phyloP scores from a whole-genome alignment of 805 yeast genomes.

The Hanseniaspora meyeri region DNA sequence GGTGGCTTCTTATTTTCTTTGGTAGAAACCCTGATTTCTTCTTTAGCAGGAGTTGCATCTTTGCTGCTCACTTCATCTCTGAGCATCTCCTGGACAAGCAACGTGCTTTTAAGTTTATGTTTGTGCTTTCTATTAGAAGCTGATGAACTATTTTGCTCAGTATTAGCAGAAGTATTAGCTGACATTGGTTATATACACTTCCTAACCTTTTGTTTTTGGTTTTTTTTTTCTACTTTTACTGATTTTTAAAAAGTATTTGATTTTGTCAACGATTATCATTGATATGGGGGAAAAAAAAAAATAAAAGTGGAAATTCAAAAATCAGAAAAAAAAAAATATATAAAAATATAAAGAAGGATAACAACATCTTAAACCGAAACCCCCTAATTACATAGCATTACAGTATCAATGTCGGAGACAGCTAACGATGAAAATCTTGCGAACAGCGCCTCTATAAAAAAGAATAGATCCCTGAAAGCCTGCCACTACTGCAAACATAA shows the following conservation, averaged over 20 bases:
- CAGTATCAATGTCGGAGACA: not conserved
- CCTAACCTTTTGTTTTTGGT: not conserved
- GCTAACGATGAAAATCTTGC: not conserved
- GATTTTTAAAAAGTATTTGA: too few relatives aligned
- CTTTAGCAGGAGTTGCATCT: not conserved
- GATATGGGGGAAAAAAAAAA: too few relatives aligned
- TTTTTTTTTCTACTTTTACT: too few relatives aligned
- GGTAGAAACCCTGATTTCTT: not conserved
- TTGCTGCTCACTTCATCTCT: not conserved
- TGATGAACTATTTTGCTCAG: not conserved
- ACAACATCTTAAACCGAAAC: too few relatives aligned
- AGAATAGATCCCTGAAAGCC: slow-evolving; percentile 11
- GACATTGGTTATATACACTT: not conserved
- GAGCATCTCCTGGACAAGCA: slow-evolving; percentile 1
- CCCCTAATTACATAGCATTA: too few relatives aligned
- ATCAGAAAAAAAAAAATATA: too few relatives aligned
- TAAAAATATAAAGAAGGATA: too few relatives aligned
- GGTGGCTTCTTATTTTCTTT: not conserved
- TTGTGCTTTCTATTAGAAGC: not conserved
- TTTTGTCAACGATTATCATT: too few relatives aligned
- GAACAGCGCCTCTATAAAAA: not conserved
- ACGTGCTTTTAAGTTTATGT: not conserved
- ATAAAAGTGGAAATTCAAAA: too few relatives aligned
- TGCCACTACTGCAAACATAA: slow-evolving; percentile 11
- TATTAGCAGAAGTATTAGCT: not conserved